Evolutionary conservation across 2,329 filamentous ascomycete genomes (phyloP), one percentile per base, ranked within the genome.

Genomic region (Cladorrhinum sp.): DNA sequence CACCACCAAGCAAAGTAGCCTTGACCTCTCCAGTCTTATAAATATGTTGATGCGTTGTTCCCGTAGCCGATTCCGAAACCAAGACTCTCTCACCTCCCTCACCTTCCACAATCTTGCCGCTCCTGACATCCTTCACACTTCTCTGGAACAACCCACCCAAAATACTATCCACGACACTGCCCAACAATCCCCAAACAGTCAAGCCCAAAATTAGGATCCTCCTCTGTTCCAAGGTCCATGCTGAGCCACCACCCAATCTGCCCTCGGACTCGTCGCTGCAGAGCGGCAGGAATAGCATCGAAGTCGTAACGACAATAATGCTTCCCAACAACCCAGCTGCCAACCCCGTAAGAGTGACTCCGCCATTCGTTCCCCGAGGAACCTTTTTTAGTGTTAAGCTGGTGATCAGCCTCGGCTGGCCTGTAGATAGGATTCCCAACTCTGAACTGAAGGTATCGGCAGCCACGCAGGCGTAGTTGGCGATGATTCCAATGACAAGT

Each of bases 371-470:
- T 55, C 95, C 95, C 1, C 85, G 88, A 0, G 95, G 93, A 0
- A 98, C 95, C 65, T 85, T 83, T 62, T 90, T 87, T 70, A 95
- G 82, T 3, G 77, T 86, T 16, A 83, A 86, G 14, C 90, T 93
- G 3, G 92, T 97, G 72, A 99, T 94, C 39, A 99, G 84, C 36
- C 93, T 86, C 8, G 95, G 95, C 50, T 85, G 79, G 23, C 82
- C 82, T 62, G 82, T 85, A 6, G 93, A 89, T 12, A 99, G 81
- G 60, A 99, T 99, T 14, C 95, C 95, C 20, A 99, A 86, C 77
- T 99, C 95, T 10, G 92, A 96, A 60, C 90, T 93, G 73, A 97
- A 95, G 0, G 95, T 99, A 74, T 99, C 95, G 55, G 94, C 91
- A 20, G 92, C 87, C 9, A 96, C 92, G 54, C 91, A 91, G 24